Conservation (phyloP, 805 yeast genomes). For the Lipomyces sp. region DNA sequence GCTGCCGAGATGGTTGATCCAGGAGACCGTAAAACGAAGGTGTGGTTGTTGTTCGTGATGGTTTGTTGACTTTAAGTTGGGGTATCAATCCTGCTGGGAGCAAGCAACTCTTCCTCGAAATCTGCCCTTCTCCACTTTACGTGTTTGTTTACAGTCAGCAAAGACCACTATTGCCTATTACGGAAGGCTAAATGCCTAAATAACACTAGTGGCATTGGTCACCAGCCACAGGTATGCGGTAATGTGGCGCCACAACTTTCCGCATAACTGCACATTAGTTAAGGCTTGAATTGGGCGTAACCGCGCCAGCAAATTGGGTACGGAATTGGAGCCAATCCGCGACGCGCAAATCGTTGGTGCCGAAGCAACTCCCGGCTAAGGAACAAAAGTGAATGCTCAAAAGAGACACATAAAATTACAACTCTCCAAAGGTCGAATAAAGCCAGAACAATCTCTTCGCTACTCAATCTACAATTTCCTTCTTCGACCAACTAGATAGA, state of each 20-base stretch:
- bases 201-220: background rate
- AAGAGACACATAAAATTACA: too few species aligned
- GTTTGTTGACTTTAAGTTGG: background rate
- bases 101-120: background rate
- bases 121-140: background rate
- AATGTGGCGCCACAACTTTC: too few species aligned
- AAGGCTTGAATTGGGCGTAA: background rate
- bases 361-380: too few species aligned
- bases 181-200: background rate
- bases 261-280: background rate
- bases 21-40: background rate
- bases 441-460: background rate
- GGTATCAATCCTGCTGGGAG: background rate
- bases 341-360: background rate
- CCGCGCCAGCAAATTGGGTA: background rate
- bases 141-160: background rate
- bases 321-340: constrained; percentile 4
- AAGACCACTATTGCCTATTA: background rate
- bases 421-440: too few species aligned
- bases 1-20: constrained; percentile 1
- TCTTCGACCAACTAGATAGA: background rate
- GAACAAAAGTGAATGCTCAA: too few species aligned
- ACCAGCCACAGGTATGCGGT: background rate
- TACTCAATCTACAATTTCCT: background rate
- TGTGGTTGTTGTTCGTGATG: background rate